Base-by-base conservation (phyloP, 2,329 filamentous ascomycete genomes). In the Pseudocercospora cruenta region DNA sequence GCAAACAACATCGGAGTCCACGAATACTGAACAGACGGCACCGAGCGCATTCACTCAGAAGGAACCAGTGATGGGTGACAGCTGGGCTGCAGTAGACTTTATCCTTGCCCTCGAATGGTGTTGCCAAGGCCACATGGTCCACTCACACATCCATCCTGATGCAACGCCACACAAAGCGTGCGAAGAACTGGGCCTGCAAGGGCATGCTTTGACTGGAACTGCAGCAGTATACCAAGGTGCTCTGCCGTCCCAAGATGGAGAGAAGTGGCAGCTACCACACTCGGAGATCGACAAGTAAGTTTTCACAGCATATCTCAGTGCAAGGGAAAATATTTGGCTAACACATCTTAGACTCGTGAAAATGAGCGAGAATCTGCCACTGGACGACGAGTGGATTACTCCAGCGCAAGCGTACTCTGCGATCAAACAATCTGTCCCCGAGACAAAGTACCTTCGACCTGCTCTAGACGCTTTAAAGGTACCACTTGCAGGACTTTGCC, bases 81-180 rank as follows among this genome's bases (percentile, higher is more conserved):
- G 58, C 45, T 64, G 69, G 68, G 72, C 68, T 4, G 72, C 72
- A 14, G 54, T 73, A 9, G 72, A 73, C 55, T 73, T 73, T 66
- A 73, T 73, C 22, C 58, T 73, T 5, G 70, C 70, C 19, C 63
- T 73, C 10, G 72, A 73, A 60, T 70, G 67, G 61, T 66, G 67
- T 19, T 73, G 72, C 58, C 65, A 67, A 21, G 63, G 63, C 14
- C 72, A 73, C 57, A 58, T 68, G 1, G 47, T 58, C 10, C 72
- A 73, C 61, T 14, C 39, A 21, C 61, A 57, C 24, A 69, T 72
- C 43, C 69, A 71, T 45, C 71, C 71, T 3, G 39, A 7, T 21
- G 61, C 60, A 12, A 53, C 31, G 22, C 12, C 49, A 8, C 54
- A 45, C 36, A 31, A 58, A 26, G 39, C 47, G 26, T 47, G 36